Evolutionary conservation across 441 rosid genomes (phyloP).

Genomic region (Populus hybrid): DNA sequence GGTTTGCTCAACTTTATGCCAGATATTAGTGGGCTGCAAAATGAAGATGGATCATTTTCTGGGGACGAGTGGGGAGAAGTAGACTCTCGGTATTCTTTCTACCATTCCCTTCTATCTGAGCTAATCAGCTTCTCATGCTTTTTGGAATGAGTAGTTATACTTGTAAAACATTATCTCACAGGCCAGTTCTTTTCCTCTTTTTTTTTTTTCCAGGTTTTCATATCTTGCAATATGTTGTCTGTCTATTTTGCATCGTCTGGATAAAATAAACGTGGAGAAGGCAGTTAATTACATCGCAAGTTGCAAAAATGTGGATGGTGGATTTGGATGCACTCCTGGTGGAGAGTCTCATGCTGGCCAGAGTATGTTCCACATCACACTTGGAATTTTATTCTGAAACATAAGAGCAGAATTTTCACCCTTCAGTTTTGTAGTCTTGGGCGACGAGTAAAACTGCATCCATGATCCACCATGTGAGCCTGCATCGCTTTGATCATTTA

Average conservation of each 20-base stretch:
- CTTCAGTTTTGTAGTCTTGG: not conserved
- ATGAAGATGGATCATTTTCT: conserved; percentile 88
- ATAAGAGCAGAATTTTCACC: not conserved
- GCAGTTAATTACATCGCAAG: conserved; percentile 73
- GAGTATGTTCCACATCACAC: conserved; percentile 44
- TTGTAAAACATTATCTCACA: not conserved
- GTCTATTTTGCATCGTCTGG: conserved; percentile 54
- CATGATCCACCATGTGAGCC: not conserved
- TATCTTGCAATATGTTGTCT: conserved; percentile 82
- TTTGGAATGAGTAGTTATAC: not conserved
- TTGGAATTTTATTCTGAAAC: not conserved
- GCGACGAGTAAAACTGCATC: not conserved
- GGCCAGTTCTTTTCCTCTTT: not conserved
- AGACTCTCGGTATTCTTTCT: conserved; percentile 60
- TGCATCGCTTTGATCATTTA: not conserved
- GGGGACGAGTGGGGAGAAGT: conserved; percentile 96
- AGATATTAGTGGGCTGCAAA: conserved; percentile 73
- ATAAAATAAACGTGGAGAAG: conserved; percentile 64
- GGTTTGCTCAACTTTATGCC: conserved; percentile 36
- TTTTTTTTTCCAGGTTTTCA: conserved; percentile 49
- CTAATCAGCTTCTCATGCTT: not conserved
- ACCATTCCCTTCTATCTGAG: not conserved
- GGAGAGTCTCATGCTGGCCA: conserved; percentile 96
- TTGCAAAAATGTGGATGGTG: conserved; percentile 87
- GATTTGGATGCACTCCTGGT: conserved; percentile 89